These are phyloP conservation scores for Pterulicium gracile DNA, from an alignment of 1,284 basidiomycete species.

Conservation along the genomic window DNA sequence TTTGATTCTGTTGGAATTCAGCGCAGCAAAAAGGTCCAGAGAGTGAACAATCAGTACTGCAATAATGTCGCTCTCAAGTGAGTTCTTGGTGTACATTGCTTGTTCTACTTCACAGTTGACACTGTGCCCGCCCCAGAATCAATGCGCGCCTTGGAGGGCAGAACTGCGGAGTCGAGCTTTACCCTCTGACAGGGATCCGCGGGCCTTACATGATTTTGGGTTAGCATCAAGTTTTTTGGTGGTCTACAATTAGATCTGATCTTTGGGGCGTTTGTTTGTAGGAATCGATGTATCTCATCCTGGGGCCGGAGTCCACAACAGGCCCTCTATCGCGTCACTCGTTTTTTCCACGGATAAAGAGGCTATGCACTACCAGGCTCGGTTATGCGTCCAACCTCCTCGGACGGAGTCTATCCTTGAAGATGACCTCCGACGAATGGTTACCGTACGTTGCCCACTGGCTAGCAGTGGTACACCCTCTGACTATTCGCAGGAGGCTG, in stretches of 20 bases:
- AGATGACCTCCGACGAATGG: too few species aligned
- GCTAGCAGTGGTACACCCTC: too few species aligned
- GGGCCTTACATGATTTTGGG: slow-evolving; percentile 33
- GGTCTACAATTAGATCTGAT: slow-evolving; percentile 3
- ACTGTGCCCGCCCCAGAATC: too few species aligned
- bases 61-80: slow-evolving; percentile 43
- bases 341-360: slow-evolving; percentile 36
- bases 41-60: slow-evolving; percentile 30
- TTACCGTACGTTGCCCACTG: too few species aligned
- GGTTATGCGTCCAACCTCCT: slow-evolving; percentile 24
- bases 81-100: too few species aligned
- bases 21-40: too few species aligned
- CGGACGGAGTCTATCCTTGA: slow-evolving; percentile 29
- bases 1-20: too few species aligned
- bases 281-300: slow-evolving; percentile 45
- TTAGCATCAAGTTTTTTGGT: slow-evolving; percentile 11
- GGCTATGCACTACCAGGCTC: slow-evolving; percentile 25
- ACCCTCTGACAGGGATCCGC: too few species aligned
- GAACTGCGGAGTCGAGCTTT: too few species aligned
- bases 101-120: too few species aligned
- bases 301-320: slow-evolving; percentile 25
- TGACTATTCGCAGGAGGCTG: too few species aligned
- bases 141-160: too few species aligned
- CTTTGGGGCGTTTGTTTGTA: slow-evolving; percentile 12
- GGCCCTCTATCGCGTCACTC: slow-evolving; percentile 41